These are phyloP conservation scores for Hypoxylon sp. DNA, from an alignment of 2,329 filamentous ascomycete species.

Conservation along the genomic window DNA sequence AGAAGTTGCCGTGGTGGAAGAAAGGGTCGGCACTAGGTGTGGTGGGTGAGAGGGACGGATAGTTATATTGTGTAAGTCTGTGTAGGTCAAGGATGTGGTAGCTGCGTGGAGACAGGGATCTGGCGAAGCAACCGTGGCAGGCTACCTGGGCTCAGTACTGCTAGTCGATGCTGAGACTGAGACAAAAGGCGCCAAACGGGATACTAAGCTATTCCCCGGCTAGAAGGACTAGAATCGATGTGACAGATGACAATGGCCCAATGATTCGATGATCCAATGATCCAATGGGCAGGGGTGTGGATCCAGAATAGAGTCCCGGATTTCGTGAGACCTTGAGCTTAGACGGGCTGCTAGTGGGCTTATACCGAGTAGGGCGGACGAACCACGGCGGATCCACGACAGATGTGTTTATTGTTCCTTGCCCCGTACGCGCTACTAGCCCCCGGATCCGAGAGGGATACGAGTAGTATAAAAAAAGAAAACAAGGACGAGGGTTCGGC, in stretches of 20 bases:
- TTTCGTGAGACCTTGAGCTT: constrained; percentile 24
- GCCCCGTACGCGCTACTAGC: constrained; percentile 36
- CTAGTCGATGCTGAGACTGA: constrained; percentile 49
- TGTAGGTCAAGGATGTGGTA: constrained; percentile 36
- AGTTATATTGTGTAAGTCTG: constrained; percentile 51
- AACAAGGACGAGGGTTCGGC: constrained; percentile 29
- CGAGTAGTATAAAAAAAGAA: constrained; percentile 26
- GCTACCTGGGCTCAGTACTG: constrained; percentile 1
- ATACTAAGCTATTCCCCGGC: constrained; percentile 44
- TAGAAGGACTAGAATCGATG: constrained; percentile 48
- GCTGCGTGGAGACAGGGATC: constrained; percentile 47
- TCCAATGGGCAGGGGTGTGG: constrained; percentile 42
- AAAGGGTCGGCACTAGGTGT: constrained; percentile 53
- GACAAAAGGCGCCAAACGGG: constrained; percentile 50
- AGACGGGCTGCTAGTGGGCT: constrained; percentile 19
- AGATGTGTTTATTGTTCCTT: constrained; percentile 29
- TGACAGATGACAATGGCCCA: constrained; percentile 47
- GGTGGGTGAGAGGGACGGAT: constrained; percentile 44
- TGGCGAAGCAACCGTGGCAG: constrained; percentile 27
- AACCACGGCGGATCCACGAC: constrained; percentile 12
- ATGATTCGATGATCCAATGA: not conserved
- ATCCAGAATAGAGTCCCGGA: constrained; percentile 30
- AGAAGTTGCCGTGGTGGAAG: constrained; percentile 52
- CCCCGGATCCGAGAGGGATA: constrained; percentile 22
- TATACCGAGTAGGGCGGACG: constrained; percentile 28